Base-by-base conservation (phyloP, 2,329 filamentous ascomycete genomes). In the Calonectria pseudoturangicola region DNA sequence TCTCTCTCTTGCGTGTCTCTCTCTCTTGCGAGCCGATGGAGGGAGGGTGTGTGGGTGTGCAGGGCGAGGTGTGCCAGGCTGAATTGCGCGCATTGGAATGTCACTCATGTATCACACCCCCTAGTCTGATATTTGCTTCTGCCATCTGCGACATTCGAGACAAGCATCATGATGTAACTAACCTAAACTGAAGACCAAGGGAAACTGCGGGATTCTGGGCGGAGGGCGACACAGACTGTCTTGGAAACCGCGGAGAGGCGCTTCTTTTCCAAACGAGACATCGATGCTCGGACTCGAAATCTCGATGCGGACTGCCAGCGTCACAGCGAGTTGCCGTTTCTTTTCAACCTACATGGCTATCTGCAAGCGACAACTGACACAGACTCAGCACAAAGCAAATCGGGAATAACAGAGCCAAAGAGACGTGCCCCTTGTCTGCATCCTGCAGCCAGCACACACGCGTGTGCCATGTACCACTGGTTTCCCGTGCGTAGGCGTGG, bases 71-170 rank as follows among this genome's bases (percentile, higher is more conserved):
- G 47, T 60, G 36, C 27, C 13, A 64, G 58, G 13, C 47, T 54
- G 68, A 74, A 51, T 60, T 27, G 68, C 56, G 70, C 63, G 51
- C 67, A 69, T 68, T 65, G 64, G 51, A 66, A 66, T 74, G 68
- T 72, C 72, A 70, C 75, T 70, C 60, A 58, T 58, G 43, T 66
- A 73, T 51, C 62, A 67, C 50, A 62, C 47, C 54, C 47, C 54
- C 62, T n/a, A 54, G 71, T 66, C 64, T 71, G 63, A 77, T 62
- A 75, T 79, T 60, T 78, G 75, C 76, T 79, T 78, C 71, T 79
- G 72, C 41, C 47, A 30, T 64, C 36, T 58, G 69, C 68, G 68
- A 72, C 76, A 76, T 74, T 28, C 8, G 33, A 54, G 48, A 67
- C 50, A 66, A 73, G 71, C 54, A 64, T 72, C 66, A 78, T 76